phyloP scores from a whole-genome alignment of 2,329 filamentous ascomycete genomes.

The Cladorrhinum sp. region DNA sequence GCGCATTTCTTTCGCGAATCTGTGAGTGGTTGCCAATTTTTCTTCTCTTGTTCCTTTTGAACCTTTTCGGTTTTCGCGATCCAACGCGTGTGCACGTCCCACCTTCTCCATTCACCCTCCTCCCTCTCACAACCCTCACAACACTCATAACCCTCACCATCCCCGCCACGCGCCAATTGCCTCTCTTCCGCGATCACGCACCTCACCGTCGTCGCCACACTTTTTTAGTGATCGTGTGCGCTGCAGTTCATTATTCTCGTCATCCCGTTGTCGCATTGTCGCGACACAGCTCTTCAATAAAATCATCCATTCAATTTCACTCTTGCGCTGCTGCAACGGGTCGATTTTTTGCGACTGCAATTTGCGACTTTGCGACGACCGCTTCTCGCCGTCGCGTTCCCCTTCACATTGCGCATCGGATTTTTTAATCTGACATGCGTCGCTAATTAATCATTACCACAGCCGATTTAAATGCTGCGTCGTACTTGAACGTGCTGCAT shows the following conservation, averaged over 20 bases:
- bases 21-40: conserved; percentile 29
- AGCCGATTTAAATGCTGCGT: conserved; percentile 28
- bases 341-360: neutral
- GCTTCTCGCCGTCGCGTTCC: neutral
- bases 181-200: conserved; percentile 8
- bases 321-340: neutral
- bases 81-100: conserved; percentile 29
- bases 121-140: neutral
- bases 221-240: neutral
- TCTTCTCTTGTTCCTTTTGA: conserved; percentile 14
- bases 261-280: neutral
- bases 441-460: conserved; percentile 14
- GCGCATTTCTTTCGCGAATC: conserved; percentile 23
- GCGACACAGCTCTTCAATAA: neutral
- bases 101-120: conserved; percentile 14
- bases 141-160: conserved; percentile 1
- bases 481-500: conserved; percentile 17
- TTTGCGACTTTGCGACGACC: conserved; percentile 2
- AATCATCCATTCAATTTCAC: neutral
- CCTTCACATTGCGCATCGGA: neutral
- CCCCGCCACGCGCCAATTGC: conserved; percentile 17
- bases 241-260: neutral
- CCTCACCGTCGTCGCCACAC: conserved; percentile 2
- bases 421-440: conserved; percentile 14
- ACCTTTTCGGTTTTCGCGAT: conserved; percentile 33